Conservation (phyloP, 2,329 filamentous ascomycete genomes). For the Calonectria pteridis region DNA sequence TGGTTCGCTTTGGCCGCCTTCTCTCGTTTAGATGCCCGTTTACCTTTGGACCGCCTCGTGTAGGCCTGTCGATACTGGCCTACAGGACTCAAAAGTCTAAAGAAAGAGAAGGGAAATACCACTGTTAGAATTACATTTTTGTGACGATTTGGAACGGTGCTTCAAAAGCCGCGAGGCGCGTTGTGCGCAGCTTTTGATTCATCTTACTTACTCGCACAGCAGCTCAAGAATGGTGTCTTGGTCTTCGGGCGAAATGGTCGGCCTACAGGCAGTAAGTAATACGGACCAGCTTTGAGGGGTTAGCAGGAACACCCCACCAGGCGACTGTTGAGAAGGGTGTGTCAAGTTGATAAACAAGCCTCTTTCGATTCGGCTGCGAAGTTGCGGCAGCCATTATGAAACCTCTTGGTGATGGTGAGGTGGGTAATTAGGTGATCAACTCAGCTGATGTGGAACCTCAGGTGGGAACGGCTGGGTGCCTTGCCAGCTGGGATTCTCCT, state of each 20-base stretch:
- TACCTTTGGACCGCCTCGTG: constrained; percentile 70
- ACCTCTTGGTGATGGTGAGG: background rate
- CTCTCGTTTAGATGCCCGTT: constrained; percentile 65
- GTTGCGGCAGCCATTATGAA: constrained; percentile 42
- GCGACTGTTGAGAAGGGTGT: constrained; percentile 71
- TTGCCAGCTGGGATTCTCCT: background rate
- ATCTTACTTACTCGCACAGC: constrained; percentile 69
- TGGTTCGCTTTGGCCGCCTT: constrained; percentile 49
- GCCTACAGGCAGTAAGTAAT: constrained; percentile 61
- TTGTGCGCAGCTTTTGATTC: background rate
- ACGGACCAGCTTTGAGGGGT: background rate
- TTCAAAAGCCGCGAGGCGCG: background rate
- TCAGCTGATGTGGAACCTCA: background rate
- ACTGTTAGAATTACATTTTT: constrained; percentile 8
- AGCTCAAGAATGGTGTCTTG: constrained; percentile 76
- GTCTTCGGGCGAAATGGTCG: constrained; percentile 66
- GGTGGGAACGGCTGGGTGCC: background rate
- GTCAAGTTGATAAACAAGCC: constrained; percentile 73
- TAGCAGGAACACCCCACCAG: constrained; percentile 63
- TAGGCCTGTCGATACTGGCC: constrained; percentile 71
- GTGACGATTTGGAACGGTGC: background rate
- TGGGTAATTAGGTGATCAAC: background rate
- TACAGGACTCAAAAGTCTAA: constrained; percentile 72
- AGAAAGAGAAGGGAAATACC: background rate
- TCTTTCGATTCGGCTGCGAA: constrained; percentile 59